These are phyloP conservation scores for Anthostomella pinea DNA, from an alignment of 2,329 filamentous ascomycete species.

Conservation along the genomic window DNA sequence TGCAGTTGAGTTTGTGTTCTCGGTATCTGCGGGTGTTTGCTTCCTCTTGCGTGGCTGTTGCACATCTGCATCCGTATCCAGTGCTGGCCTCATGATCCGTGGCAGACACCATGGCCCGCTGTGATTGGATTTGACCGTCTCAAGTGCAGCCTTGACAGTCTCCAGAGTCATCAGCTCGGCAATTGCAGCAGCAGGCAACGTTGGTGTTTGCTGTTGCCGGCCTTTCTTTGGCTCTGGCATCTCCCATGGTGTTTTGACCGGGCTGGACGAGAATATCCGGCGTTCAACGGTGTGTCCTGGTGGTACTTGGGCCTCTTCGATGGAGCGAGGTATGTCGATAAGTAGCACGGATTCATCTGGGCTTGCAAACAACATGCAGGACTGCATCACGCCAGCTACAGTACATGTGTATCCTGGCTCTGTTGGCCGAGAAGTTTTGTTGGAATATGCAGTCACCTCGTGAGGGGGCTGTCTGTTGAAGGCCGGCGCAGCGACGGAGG, in stretches of 20 bases:
- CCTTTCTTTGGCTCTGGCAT: conserved; percentile 53
- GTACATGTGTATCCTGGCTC: too few species aligned
- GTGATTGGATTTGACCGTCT: conserved; percentile 31
- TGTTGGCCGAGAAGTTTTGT: too few species aligned
- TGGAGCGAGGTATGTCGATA: conserved; percentile 67
- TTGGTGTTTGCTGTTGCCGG: conserved; percentile 32
- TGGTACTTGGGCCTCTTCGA: conserved; percentile 62
- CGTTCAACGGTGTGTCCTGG: conserved; percentile 35
- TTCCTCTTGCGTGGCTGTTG: conserved; percentile 16
- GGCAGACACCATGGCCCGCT: conserved; percentile 46
- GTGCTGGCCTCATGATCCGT: conserved; percentile 27
- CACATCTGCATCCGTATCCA: conserved; percentile 1
- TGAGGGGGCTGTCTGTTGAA: too few species aligned
- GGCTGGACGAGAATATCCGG: conserved; percentile 45
- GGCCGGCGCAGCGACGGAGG: too few species aligned
- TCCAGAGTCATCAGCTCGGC: conserved; percentile 53
- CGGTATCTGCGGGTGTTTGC: conserved; percentile 3
- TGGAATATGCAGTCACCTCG: too few species aligned
- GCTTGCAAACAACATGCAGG: conserved; percentile 54
- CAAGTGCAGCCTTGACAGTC: conserved; percentile 43
- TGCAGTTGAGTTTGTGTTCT: conserved; percentile 3
- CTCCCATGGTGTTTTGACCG: conserved; percentile 43
- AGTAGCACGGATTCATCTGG: conserved; percentile 49
- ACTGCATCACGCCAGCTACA: conserved; percentile 13
- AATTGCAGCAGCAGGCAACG: conserved; percentile 45